phyloP scores from a whole-genome alignment of 176 grass and related monocot species.

The Triticum aestivum region IWGSC_CS_RefSeq_v2.1 NC_057797.1:611281798-611282297 shows the following conservation, averaged over 20 bases:
- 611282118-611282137: neutral
- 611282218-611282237: too few relatives aligned
- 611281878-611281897: neutral
- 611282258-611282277: too few relatives aligned
- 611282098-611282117: neutral
- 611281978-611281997: neutral
- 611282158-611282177: neutral
- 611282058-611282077: neutral
- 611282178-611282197: neutral
- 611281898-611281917: neutral
- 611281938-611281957: too few relatives aligned
- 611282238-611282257: too few relatives aligned
- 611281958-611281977: neutral
- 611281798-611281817: too few relatives aligned
- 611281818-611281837: too few relatives aligned
- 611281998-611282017: neutral
- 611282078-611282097: neutral
- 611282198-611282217: neutral
- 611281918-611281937: too few relatives aligned
- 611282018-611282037: neutral
- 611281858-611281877: constrained; percentile 2
- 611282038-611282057: neutral
- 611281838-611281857: neutral
- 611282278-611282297: too few relatives aligned
- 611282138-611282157: neutral